These are phyloP conservation scores for Biscogniauxia marginata DNA, from an alignment of 2,329 filamentous ascomycete species.

Conservation along the genomic window DNA sequence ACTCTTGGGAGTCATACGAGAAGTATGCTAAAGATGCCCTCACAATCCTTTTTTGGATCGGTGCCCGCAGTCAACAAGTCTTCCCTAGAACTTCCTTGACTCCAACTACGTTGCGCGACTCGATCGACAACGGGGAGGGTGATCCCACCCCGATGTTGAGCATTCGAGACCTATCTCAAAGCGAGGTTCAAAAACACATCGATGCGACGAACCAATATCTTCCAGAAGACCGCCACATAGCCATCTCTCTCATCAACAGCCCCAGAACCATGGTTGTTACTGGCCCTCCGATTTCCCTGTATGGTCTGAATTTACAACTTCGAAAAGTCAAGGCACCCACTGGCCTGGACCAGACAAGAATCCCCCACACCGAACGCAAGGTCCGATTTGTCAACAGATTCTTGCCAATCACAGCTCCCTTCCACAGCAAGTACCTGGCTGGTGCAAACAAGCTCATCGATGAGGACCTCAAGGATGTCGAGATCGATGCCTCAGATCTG, in stretches of 20 bases:
- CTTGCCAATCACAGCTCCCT: slow-evolving; percentile 94
- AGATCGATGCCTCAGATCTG: slow-evolving; percentile 70
- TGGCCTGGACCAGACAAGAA: slow-evolving; percentile 91
- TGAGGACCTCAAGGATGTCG: slow-evolving; percentile 80
- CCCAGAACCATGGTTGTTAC: slow-evolving; percentile 96
- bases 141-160: slow-evolving; percentile 95
- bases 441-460: slow-evolving; percentile 81
- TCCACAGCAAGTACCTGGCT: slow-evolving; percentile 92
- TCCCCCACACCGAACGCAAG: slow-evolving; percentile 94
- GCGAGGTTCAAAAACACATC: slow-evolving; percentile 93
- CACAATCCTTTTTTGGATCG: slow-evolving; percentile 97
- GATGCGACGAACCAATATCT: slow-evolving; percentile 96
- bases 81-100: slow-evolving; percentile 94
- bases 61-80: slow-evolving; percentile 92
- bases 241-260: slow-evolving; percentile 94
- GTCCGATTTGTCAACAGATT: slow-evolving; percentile 96
- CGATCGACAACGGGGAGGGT: slow-evolving; percentile 92
- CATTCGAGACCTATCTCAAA: slow-evolving; percentile 85
- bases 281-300: slow-evolving; percentile 91
- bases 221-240: slow-evolving; percentile 87
- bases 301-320: slow-evolving; percentile 91
- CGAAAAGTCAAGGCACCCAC: slow-evolving; percentile 97
- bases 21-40: slow-evolving; percentile 77
- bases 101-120: slow-evolving; percentile 87
- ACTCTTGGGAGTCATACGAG: slow-evolving; percentile 90